Conservation (phyloP, 2,329 filamentous ascomycete species). For the Dactylella cylindrospora region DNA sequence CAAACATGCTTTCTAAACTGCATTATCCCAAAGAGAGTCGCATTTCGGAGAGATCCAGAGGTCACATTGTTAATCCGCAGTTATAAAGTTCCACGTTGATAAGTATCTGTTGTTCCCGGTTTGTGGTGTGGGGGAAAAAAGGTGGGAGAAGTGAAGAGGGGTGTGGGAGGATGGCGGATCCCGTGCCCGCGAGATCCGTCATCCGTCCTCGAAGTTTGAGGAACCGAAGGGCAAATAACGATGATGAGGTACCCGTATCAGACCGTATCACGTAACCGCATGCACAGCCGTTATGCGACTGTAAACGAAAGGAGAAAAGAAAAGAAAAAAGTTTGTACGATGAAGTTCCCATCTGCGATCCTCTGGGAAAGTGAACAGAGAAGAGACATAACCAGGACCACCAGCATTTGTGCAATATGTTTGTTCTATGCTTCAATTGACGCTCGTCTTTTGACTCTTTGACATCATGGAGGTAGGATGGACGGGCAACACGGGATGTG, state of each 20-base stretch:
- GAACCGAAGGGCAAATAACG: too few relatives aligned
- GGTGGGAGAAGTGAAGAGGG: too few relatives aligned
- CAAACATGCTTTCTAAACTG: not conserved
- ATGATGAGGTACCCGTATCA: too few relatives aligned
- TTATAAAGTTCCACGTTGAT: too few relatives aligned
- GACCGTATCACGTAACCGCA: too few relatives aligned
- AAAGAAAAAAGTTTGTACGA: slow-evolving; percentile 30
- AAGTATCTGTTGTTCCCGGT: too few relatives aligned
- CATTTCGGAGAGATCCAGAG: slow-evolving; percentile 22
- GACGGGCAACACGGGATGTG: slow-evolving; percentile 49
- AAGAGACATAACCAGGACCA: slow-evolving; percentile 41
- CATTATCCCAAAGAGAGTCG: slow-evolving; percentile 16
- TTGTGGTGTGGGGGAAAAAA: too few relatives aligned
- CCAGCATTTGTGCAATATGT: slow-evolving; percentile 48
- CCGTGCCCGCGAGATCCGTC: too few relatives aligned
- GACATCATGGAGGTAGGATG: slow-evolving; percentile 47
- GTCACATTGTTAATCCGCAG: slow-evolving; percentile 14
- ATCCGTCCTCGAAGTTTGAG: too few relatives aligned
- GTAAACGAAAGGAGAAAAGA: too few relatives aligned
- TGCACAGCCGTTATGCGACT: too few relatives aligned
- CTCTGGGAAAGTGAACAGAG: slow-evolving; percentile 41
- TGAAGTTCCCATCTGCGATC: slow-evolving; percentile 43
- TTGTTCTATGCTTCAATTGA: slow-evolving; percentile 49
- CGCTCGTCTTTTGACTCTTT: slow-evolving; percentile 45
- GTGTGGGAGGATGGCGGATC: too few relatives aligned